Evolutionary conservation across 768 basidiomycete genomes (phyloP).

Genomic region (Lactarius hengduanensis): DNA sequence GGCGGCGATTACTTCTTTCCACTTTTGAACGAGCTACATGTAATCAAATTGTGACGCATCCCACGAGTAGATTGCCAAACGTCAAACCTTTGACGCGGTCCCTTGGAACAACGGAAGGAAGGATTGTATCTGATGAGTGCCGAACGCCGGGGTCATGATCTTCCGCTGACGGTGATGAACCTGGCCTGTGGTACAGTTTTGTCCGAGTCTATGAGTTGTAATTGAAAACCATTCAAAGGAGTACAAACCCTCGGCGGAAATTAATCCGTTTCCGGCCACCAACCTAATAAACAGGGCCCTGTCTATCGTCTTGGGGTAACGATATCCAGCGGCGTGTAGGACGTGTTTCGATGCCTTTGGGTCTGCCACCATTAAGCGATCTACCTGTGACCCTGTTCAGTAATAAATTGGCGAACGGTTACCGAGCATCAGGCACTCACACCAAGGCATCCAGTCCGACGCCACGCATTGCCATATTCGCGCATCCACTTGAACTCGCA

Average conservation of each 20-base stretch:
- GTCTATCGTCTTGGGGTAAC: slow-evolving; percentile 24
- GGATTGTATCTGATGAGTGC: slow-evolving; percentile 28
- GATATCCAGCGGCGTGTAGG: slow-evolving; percentile 34
- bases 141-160: slow-evolving; percentile 34
- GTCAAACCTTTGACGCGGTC: slow-evolving; percentile 27
- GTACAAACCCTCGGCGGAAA: slow-evolving; percentile 27
- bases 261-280: slow-evolving; percentile 27
- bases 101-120: slow-evolving; percentile 31
- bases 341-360: slow-evolving; percentile 33
- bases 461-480: slow-evolving; percentile 31
- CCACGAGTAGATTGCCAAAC: background rate
- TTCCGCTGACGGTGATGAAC: slow-evolving; percentile 31
- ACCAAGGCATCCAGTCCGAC: slow-evolving; percentile 28
- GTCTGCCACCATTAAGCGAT: slow-evolving; percentile 2
- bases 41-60: background rate
- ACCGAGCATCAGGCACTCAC: slow-evolving; percentile 21
- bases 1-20: slow-evolving; percentile 28
- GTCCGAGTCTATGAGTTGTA: background rate
- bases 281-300: slow-evolving; percentile 20
- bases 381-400: slow-evolving; percentile 21
- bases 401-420: background rate
- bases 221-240: background rate
- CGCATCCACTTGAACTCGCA: slow-evolving; percentile 26
- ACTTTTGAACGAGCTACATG: slow-evolving; percentile 31
- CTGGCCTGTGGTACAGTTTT: slow-evolving; percentile 19